Evolutionary conservation across 1,284 basidiomycete species (phyloP), one percentile per base, ranked within the genome.

Genomic region (Pseudozyma thailandica): DNA sequence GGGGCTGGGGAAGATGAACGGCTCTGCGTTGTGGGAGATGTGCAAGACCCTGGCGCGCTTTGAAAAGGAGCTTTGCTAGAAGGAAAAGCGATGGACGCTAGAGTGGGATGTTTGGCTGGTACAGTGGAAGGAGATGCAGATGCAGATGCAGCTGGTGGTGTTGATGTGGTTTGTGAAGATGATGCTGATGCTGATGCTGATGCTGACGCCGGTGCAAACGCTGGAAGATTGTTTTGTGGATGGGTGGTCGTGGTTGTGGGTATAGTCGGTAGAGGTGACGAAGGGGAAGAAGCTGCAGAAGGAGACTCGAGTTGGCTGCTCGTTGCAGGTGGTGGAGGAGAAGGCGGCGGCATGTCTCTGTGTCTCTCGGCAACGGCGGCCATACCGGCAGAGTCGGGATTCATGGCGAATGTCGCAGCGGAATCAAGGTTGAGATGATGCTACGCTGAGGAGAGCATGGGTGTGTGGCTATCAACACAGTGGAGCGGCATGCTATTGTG

Each of bases 1-100:
- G 62, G 62, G 28, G 58, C 55, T 8, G 62, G 62, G n/a, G 69
- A 66, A 10, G 68, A 61, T 13, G 56, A 52, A 23, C 61, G 68
- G 21, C 68, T 71, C 18, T 56, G 53, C 27, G 54, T 38, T 28
- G 43, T 23, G 4, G 58, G 55, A 8, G 69, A 57, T 16, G 62
- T 27, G 2, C 58, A 28, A 7, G 56, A 66, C 12, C 41, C 25
- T n/a, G 63, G 46, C 10, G 20, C 9, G n/a, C 30, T 58, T 27
- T 25, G 44, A 16, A 44, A 38, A 4, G 30, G 27, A 23, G 54
- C 26, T 2, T 45, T 43, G 13, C 33, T 35, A 15, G 58, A 35
- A 6, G 58, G 65, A 30, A 54, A 51, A 33, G 48, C 51, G 47
- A 55, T 55, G 38, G 55, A 26, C 4, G 41, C 50, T 16, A 42